These are phyloP conservation scores for Gossypium ekmanianum DNA, from an alignment of 345 rosid species.

Conservation along the genomic window DNA sequence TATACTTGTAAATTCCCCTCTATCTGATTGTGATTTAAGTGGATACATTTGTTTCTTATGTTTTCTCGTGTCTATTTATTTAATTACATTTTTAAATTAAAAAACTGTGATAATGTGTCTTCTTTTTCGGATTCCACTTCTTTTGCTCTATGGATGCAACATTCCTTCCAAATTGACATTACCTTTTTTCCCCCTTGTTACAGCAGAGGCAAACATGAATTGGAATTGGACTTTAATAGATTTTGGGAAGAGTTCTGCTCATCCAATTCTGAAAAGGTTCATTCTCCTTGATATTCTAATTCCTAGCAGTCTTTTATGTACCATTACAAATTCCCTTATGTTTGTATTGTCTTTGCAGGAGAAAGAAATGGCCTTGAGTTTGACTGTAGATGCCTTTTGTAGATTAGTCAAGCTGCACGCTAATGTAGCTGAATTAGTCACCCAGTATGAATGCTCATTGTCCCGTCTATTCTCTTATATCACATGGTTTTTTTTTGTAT, in stretches of 20 bases:
- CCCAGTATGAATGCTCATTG: conserved; percentile 54
- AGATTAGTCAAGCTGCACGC: conserved; percentile 96
- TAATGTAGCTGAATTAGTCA: conserved; percentile 89
- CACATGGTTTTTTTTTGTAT: conserved; percentile 4
- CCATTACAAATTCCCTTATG: neutral
- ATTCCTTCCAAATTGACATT: neutral
- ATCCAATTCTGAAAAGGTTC: conserved; percentile 92
- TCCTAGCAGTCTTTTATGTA: conserved; percentile 5
- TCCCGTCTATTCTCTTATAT: conserved; percentile 7
- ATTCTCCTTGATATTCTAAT: conserved; percentile 4
- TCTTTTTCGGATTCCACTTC: neutral
- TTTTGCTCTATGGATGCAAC: neutral
- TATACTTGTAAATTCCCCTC: neutral
- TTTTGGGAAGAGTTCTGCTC: conserved; percentile 99
- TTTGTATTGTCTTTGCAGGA: conserved; percentile 58
- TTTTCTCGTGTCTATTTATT: neutral
- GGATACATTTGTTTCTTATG: neutral
- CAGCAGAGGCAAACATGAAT: conserved; percentile 74
- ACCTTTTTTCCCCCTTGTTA: conserved; percentile 4
- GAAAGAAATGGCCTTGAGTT: conserved; percentile 95
- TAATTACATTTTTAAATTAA: neutral
- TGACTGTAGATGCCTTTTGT: conserved; percentile 88
- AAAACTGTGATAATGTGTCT: neutral
- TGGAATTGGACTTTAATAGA: conserved; percentile 98
- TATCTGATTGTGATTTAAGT: neutral